Evolutionary conservation across 2,329 filamentous ascomycete species (phyloP).

Genomic region (Ramichloridium luteum): DNA sequence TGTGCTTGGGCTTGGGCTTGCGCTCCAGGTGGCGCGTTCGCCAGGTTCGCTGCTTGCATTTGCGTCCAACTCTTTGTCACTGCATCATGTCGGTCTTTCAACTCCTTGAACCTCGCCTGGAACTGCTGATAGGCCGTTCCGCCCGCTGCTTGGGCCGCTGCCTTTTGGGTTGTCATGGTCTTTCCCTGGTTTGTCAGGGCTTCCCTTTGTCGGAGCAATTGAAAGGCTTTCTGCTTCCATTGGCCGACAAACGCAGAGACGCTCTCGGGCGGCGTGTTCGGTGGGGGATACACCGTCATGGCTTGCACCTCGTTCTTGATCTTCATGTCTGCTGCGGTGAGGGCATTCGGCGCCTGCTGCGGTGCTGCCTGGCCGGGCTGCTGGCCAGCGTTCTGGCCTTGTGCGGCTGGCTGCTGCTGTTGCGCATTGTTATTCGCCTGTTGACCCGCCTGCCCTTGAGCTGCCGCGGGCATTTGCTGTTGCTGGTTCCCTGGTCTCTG

Average conservation of each 20-base stretch:
- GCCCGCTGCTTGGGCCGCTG: not conserved
- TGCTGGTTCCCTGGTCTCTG: constrained; percentile 15
- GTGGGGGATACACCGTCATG: not conserved
- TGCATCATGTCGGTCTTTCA: not conserved
- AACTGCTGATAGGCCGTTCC: not conserved
- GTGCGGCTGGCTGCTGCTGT: constrained; percentile 9
- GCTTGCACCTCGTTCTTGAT: constrained; percentile 4
- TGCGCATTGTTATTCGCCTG: constrained; percentile 6
- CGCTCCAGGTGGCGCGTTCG: not conserved
- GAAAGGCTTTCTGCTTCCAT: not conserved
- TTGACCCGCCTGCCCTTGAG: constrained; percentile 11
- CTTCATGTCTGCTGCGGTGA: constrained; percentile 3
- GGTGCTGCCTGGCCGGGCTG: constrained; percentile 11
- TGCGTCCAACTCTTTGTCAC: not conserved
- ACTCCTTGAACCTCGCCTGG: not conserved
- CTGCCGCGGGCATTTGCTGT: constrained; percentile 5
- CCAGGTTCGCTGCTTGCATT: not conserved
- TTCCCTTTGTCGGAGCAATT: not conserved
- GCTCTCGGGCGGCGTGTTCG: not conserved
- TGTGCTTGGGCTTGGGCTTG: not conserved
- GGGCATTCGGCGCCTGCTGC: constrained; percentile 7
- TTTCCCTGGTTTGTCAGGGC: not conserved
- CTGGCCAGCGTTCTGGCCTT: constrained; percentile 6
- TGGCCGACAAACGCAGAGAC: not conserved
- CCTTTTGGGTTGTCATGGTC: not conserved